Base-by-base conservation (phyloP, 108 stramenopile species). In the Cyclotella baltica region DNA sequence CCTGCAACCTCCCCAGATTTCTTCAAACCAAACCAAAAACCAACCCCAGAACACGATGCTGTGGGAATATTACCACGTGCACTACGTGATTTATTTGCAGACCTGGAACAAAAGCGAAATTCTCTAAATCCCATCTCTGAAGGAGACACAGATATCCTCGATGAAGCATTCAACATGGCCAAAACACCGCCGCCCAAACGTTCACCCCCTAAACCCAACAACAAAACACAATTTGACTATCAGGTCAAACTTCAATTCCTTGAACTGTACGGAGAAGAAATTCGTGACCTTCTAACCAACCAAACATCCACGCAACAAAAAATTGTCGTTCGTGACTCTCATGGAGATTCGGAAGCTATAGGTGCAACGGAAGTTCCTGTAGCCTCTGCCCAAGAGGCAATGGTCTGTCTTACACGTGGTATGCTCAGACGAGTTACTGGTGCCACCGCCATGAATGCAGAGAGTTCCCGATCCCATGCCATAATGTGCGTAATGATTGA, bases 391-490 rank as follows among this genome's bases (percentile, higher is more conserved):
- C 92, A 94, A 55, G 96, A 97, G 67, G 96, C 97, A 8, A 72
- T 97, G 72, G 68, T 84, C 3, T 88, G 95, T 63, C 80, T 98
- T 55, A 83, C 91, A 19, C 72, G 83, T 0, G 98, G 98, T 22
- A 95, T 90, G 74, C 70, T 88, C 43, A 85, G 93, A 51, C 88
- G 98, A 10, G 94, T 92, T n/a, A 93, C 93, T 20, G 96, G 89
- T 27, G 88, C 98, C 2, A 98, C 98, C 5, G 90, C 91, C 51
- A 96, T 97, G 95, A 97, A 97, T 72, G 88, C 86, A 31, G 71
- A 88, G 38, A 85, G 83, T 68, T 85, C 83, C 34, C 87, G 97
- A 18, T 92, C 91, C 2, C 97, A 97, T 83, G 95, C 94, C 13
- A 95, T 97, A 46, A 92, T 99, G 65, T 94, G 93, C 28, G 66